phyloP scores from a whole-genome alignment of 2,329 filamentous ascomycete species.

The Trichoderma arundinaceum region DNA sequence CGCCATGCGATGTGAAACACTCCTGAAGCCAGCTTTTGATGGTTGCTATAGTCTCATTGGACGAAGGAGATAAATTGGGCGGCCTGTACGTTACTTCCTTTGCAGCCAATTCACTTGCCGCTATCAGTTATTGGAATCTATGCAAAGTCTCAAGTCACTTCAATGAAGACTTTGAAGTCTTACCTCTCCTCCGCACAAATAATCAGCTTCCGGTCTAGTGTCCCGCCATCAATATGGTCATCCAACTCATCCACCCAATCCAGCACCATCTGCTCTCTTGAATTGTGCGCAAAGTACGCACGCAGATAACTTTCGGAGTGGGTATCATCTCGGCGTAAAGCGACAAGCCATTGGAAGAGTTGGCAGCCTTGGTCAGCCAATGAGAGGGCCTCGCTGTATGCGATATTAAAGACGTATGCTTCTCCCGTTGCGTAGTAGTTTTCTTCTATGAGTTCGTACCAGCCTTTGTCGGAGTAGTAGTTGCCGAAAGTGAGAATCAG shows the following conservation, averaged over 20 bases:
- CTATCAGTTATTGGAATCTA: background rate
- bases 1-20: background rate
- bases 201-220: conserved; percentile 3
- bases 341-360: conserved; percentile 10
- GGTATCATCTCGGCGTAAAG: conserved; percentile 17
- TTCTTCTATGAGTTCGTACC: conserved; percentile 20
- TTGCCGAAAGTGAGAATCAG: conserved; percentile 17
- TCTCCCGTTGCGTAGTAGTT: conserved; percentile 25
- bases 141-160: background rate
- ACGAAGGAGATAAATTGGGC: conserved; percentile 1
- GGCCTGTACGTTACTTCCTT: conserved; percentile 4
- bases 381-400: conserved; percentile 6
- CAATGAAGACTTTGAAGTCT: background rate
- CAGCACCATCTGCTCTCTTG: conserved; percentile 18
- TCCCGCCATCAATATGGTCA: conserved; percentile 20
- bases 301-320: conserved; percentile 6
- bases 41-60: background rate
- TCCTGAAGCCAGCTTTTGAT: conserved; percentile 18
- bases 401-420: conserved; percentile 16
- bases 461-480: conserved; percentile 17
- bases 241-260: conserved; percentile 22
- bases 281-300: conserved; percentile 21
- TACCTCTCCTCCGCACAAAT: conserved; percentile 6
- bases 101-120: conserved; percentile 5
- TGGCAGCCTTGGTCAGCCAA: conserved; percentile 14